These are phyloP conservation scores for Gnomoniopsis sp. DNA, from an alignment of 2,329 filamentous ascomycete genomes.

Conservation along the genomic window DNA sequence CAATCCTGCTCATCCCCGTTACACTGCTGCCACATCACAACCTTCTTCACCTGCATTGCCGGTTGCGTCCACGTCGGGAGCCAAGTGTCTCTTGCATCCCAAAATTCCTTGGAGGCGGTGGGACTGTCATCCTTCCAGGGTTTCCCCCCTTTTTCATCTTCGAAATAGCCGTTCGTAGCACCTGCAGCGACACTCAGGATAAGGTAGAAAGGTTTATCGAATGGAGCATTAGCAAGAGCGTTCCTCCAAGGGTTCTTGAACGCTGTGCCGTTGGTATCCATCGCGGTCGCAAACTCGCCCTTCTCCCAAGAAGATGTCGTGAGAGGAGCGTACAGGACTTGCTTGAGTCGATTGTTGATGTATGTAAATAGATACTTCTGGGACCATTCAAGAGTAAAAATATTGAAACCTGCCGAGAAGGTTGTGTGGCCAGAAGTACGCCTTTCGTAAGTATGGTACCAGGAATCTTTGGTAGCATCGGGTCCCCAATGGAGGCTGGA, in stretches of 20 bases:
- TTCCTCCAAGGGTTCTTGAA: conserved; percentile 64
- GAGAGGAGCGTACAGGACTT: conserved; percentile 78
- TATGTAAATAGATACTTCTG: conserved; percentile 88
- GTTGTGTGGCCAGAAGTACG: conserved; percentile 70
- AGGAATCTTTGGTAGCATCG: conserved; percentile 67
- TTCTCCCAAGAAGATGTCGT: conserved; percentile 64
- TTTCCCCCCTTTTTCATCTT: conserved; percentile 68
- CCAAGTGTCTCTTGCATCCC: conserved; percentile 65
- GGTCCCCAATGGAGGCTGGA: conserved; percentile 84
- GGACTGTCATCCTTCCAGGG: conserved; percentile 72
- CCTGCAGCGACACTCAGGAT: conserved; percentile 75
- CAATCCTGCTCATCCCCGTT: conserved; percentile 53
- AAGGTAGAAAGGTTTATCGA: conserved; percentile 73
- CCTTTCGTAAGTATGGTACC: conserved; percentile 82
- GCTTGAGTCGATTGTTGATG: conserved; percentile 73
- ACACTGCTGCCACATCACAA: conserved; percentile 69
- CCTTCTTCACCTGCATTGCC: conserved; percentile 65
- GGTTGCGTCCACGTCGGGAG: conserved; percentile 68
- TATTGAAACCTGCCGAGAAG: conserved; percentile 67
- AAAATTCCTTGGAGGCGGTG: conserved; percentile 73
- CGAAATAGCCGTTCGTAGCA: conserved; percentile 79
- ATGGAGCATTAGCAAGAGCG: conserved; percentile 62
- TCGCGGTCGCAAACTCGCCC: conserved; percentile 62
- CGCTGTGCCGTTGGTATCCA: conserved; percentile 59
- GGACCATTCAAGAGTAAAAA: conserved; percentile 80